Percentiles rank a stretch among this genome's conserved stretches.
Conservation (phyloP, 345 rosid species). For the Raphanus raphanistrum region DNA sequence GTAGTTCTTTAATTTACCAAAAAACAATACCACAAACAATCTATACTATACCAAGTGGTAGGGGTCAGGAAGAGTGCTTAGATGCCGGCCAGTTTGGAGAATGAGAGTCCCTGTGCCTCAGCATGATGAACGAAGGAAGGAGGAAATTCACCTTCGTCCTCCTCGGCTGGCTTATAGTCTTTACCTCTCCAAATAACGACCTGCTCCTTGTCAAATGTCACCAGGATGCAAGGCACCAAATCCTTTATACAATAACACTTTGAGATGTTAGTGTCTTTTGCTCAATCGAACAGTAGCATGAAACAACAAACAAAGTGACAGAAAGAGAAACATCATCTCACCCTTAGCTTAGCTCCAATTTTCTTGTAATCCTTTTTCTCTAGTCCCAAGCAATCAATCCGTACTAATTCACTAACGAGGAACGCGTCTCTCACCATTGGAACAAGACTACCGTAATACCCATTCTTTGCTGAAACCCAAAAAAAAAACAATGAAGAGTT, state of each 20-base stretch:
- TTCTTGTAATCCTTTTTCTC: conserved; percentile 87
- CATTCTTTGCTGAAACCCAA: conserved; percentile 78
- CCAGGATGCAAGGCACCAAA: conserved; percentile 76
- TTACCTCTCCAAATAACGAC: conserved; percentile 82
- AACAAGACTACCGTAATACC: conserved; percentile 86
- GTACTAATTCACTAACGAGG: conserved; percentile 61
- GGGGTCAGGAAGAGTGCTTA: not conserved
- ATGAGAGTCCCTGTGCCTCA: not conserved
- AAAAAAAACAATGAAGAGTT: not conserved
- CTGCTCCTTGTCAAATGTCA: conserved; percentile 93
- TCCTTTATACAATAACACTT: conserved; percentile 48
- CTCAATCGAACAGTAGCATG: not conserved
- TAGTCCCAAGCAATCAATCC: conserved; percentile 81
- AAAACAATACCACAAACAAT: not conserved
- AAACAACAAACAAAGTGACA: not conserved
- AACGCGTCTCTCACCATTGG: conserved; percentile 96
- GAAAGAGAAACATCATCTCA: conserved; percentile 35
- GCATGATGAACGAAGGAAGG: not conserved
- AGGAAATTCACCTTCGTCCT: conserved; percentile 25
- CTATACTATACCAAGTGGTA: not conserved
- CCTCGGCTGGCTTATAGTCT: conserved; percentile 56
- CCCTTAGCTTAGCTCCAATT: conserved; percentile 91
- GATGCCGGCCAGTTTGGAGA: not conserved
- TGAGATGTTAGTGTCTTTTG: conserved; percentile 3
- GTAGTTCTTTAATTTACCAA: not conserved